Percentiles rank a stretch among this genome's conserved stretches.
Evolutionary conservation across 768 basidiomycete genomes (phyloP).

Genomic region (Termitomyces sp.): DNA sequence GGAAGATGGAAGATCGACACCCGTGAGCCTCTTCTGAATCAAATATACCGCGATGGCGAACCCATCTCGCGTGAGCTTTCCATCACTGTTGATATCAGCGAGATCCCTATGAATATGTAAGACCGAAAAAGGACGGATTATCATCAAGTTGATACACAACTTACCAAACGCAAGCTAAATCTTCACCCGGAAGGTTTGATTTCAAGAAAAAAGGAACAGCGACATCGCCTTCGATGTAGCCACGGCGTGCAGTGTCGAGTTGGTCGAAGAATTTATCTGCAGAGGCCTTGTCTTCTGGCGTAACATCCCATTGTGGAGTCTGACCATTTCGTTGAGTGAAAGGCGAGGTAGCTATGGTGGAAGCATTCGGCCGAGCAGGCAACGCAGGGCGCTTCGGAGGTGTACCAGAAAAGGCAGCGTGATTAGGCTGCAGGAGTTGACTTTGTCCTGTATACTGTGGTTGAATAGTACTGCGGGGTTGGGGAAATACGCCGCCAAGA

Average conservation of each 20-base stretch:
- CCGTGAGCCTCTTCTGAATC: slow-evolving; percentile 80
- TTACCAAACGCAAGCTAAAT: slow-evolving; percentile 89
- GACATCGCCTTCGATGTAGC: slow-evolving; percentile 87
- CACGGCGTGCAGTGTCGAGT: slow-evolving; percentile 70
- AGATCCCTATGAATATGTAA: slow-evolving; percentile 67
- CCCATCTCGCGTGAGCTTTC: slow-evolving; percentile 80
- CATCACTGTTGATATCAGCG: slow-evolving; percentile 84
- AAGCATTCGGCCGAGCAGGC: slow-evolving; percentile 32
- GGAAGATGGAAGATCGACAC: slow-evolving; percentile 66
- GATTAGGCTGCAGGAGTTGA: slow-evolving; percentile 44
- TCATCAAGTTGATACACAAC: slow-evolving; percentile 19
- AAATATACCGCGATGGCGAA: slow-evolving; percentile 96
- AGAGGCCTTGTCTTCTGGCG: slow-evolving; percentile 68
- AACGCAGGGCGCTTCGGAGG: slow-evolving; percentile 28
- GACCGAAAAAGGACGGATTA: neutral
- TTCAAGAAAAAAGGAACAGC: slow-evolving; percentile 96
- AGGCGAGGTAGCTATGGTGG: slow-evolving; percentile 18
- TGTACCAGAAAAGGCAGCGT: slow-evolving; percentile 32
- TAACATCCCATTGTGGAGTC: slow-evolving; percentile 71
- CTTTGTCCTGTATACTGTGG: slow-evolving; percentile 65
- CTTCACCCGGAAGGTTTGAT: slow-evolving; percentile 75
- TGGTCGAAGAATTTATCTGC: slow-evolving; percentile 77
- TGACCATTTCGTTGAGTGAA: slow-evolving; percentile 23
- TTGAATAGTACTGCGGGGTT: slow-evolving; percentile 34
- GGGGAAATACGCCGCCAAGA: slow-evolving; percentile 33